Evolutionary conservation across 129 eudicot species (phyloP).

Genomic region (Sambucus nigra): DNA sequence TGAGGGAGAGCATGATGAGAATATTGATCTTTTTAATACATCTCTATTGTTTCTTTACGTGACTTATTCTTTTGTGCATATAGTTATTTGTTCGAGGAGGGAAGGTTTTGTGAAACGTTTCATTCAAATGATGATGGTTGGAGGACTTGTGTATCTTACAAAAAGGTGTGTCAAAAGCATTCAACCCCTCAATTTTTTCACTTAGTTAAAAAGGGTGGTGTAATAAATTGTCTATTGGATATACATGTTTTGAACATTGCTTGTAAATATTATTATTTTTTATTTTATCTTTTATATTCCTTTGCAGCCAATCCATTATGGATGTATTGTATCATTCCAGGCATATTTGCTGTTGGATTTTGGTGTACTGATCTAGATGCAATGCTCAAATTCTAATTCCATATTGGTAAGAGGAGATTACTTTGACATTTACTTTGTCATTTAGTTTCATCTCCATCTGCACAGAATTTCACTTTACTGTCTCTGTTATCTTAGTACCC

Average conservation of each 20-base stretch:
- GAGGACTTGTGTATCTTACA: constrained; percentile 79
- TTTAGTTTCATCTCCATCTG: background rate
- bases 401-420: constrained; percentile 31
- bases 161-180: constrained; percentile 36
- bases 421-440: background rate
- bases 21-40: background rate
- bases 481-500: background rate
- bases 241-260: background rate
- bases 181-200: too few species aligned
- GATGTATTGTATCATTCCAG: constrained; percentile 63
- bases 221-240: background rate
- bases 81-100: constrained; percentile 60
- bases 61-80: constrained; percentile 8
- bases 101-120: constrained; percentile 69
- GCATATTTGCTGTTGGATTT: constrained; percentile 61
- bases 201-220: background rate
- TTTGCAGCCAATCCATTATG: constrained; percentile 70
- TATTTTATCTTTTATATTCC: constrained; percentile 6
- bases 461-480: background rate
- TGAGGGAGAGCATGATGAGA: background rate
- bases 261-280: background rate
- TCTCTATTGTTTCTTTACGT: background rate
- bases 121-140: constrained; percentile 70
- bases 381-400: constrained; percentile 53
- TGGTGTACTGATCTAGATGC: constrained; percentile 68